These are phyloP conservation scores for Hsuehochloa calcarea DNA, from an alignment of 176 grass and related monocot genomes.

Conservation along the genomic window DNA sequence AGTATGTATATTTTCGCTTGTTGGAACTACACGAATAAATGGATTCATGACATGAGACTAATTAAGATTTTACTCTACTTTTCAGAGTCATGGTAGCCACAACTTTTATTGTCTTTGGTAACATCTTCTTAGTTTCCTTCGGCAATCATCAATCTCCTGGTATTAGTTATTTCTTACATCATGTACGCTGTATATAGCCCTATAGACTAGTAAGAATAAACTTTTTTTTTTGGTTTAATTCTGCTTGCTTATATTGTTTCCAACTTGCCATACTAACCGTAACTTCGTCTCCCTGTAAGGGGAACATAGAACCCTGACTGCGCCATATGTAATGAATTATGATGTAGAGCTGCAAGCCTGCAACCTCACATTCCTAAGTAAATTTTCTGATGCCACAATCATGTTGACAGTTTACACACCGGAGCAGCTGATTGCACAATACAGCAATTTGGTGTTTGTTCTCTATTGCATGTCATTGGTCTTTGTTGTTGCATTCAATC, in stretches of 20 bases:
- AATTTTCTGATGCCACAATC: slow-evolving; percentile 34
- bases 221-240: neutral
- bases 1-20: slow-evolving; percentile 64
- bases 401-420: slow-evolving; percentile 79
- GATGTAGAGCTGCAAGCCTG: neutral
- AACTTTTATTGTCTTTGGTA: slow-evolving; percentile 94
- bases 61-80: slow-evolving; percentile 38
- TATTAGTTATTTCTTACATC: slow-evolving; percentile 41
- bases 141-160: slow-evolving; percentile 98
- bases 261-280: neutral
- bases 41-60: slow-evolving; percentile 22
- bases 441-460: slow-evolving; percentile 94
- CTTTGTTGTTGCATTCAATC: slow-evolving; percentile 74
- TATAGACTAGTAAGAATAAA: neutral
- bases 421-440: slow-evolving; percentile 85
- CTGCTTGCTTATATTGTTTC: neutral
- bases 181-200: slow-evolving; percentile 30
- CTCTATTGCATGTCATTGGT: slow-evolving; percentile 87
- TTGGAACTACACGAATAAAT: slow-evolving; percentile 10
- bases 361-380: neutral
- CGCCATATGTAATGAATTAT: neutral
- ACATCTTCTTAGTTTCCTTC: slow-evolving; percentile 91
- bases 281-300: slow-evolving; percentile 1
- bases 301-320: neutral
- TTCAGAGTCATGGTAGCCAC: slow-evolving; percentile 91